A percentile compares a stretch with the other conserved stretches of the same genome.
Conservation (phyloP, 1,139 yeast species). For the Blastobotrys capitulatus region DNA sequence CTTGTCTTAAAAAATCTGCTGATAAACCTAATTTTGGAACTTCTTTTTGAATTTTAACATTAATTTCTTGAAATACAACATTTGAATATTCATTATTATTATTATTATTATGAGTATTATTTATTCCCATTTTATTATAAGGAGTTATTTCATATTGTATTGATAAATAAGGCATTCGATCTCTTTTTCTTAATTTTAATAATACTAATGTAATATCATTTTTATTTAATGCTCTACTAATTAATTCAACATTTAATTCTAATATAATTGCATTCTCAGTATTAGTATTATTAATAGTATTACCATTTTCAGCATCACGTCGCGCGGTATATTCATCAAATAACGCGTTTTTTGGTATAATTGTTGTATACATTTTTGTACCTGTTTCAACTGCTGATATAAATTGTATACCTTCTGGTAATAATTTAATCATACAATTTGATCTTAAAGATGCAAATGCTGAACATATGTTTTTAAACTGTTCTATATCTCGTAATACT, state of each 20-base stretch:
- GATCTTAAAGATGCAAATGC: constrained; percentile 4
- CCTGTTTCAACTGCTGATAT: constrained; percentile 7
- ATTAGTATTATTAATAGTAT: no score
- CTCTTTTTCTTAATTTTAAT: constrained; percentile 21
- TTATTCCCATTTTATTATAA: no score
- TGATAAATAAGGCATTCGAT: constrained; percentile 22
- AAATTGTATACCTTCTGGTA: constrained; percentile 4
- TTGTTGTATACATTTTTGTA: constrained; percentile 6
- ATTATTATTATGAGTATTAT: no score
- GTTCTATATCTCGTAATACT: neutral
- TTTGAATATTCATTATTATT: no score
- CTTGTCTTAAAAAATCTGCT: neutral
- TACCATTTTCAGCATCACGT: neutral
- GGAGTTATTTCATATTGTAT: constrained; percentile 17
- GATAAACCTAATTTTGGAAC: constrained; percentile 21
- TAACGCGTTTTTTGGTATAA: constrained; percentile 6
- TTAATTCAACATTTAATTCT: constrained; percentile 10
- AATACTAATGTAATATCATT: constrained; percentile 4
- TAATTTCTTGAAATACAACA: neutral
- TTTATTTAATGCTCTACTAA: constrained; percentile 4
- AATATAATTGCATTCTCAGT: constrained; percentile 6
- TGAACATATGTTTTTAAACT: neutral
- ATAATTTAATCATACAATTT: constrained; percentile 1
- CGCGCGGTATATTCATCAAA: neutral
- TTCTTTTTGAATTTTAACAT: constrained; percentile 22